Percentiles rank a stretch among this genome's conserved stretches.
These are phyloP conservation scores for Brassica juncea DNA, from an alignment of 345 rosid genomes.

Conservation along the genomic window DNA sequence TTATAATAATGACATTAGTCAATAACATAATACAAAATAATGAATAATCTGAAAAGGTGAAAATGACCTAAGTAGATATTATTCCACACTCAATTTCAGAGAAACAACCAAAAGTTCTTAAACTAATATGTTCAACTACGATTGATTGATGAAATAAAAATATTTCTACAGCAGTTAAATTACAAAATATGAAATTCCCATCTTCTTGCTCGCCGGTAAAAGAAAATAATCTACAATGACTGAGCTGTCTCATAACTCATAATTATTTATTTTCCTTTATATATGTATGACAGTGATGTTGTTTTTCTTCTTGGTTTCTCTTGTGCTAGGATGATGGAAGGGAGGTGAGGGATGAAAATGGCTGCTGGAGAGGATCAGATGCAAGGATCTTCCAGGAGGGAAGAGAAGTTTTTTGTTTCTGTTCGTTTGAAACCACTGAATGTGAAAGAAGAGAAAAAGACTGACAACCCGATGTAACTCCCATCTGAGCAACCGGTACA, in stretches of 20 bases:
- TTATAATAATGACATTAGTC: background rate
- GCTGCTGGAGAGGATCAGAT: background rate
- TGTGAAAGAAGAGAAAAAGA: background rate
- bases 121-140: background rate
- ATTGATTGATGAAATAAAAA: background rate
- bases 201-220: background rate
- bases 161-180: background rate
- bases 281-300: background rate
- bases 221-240: background rate
- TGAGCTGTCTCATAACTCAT: background rate
- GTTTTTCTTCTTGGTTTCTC: background rate
- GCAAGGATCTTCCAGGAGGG: background rate
- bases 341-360: too few species aligned
- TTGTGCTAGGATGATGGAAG: too few species aligned
- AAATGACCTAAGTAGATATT: background rate
- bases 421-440: background rate
- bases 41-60: background rate
- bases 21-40: too few species aligned
- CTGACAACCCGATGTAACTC: background rate
- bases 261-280: background rate
- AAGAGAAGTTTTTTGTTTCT: background rate
- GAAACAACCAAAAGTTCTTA: background rate
- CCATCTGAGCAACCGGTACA: background rate
- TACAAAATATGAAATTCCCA: background rate
- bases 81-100: background rate